Evolutionary conservation across 805 yeast species (phyloP).

Genomic region (Starmerella stigmatis): DNA sequence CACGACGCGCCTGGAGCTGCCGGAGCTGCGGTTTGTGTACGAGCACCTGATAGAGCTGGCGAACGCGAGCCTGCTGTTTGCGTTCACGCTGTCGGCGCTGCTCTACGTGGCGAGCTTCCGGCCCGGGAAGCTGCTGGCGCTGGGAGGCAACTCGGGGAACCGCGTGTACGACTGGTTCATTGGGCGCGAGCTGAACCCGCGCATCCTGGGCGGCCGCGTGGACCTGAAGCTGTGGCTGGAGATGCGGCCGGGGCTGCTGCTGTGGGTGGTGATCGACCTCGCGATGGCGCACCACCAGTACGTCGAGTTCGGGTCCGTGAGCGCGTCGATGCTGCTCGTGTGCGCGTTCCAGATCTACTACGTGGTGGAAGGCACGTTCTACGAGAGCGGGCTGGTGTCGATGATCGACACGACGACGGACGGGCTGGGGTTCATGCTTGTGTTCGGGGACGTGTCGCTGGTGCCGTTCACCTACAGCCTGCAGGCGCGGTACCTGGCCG

Average conservation of each 20-base stretch:
- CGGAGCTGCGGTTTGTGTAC: constrained; percentile 72
- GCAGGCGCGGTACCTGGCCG: constrained; percentile 72
- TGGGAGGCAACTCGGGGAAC: constrained; percentile 77
- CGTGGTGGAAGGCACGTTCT: constrained; percentile 81
- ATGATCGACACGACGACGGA: constrained; percentile 97
- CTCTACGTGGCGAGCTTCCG: constrained; percentile 58
- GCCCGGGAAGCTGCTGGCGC: constrained; percentile 49
- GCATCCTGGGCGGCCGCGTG: constrained; percentile 52
- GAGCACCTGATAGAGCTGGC: constrained; percentile 57
- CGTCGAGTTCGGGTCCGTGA: constrained; percentile 44
- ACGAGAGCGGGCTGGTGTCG: constrained; percentile 78
- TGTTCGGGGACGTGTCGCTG: constrained; percentile 86
- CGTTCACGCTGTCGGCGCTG: constrained; percentile 50
- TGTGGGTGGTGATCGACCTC: constrained; percentile 72
- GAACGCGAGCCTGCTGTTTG: constrained; percentile 50
- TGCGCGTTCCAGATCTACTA: constrained; percentile 66
- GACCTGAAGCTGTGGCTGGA: constrained; percentile 90
- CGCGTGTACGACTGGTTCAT: constrained; percentile 85
- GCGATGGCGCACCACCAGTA: constrained; percentile 78
- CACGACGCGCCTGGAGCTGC: constrained; percentile 45
- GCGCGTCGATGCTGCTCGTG: constrained; percentile 64
- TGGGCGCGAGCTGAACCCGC: constrained; percentile 91
- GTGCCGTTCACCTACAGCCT: constrained; percentile 86
- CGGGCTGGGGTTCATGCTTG: constrained; percentile 94
- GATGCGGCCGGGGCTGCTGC: constrained; percentile 82